Base-by-base conservation (phyloP, 2,329 filamentous ascomycete genomes). In the Peltaster fructicola region DNA sequence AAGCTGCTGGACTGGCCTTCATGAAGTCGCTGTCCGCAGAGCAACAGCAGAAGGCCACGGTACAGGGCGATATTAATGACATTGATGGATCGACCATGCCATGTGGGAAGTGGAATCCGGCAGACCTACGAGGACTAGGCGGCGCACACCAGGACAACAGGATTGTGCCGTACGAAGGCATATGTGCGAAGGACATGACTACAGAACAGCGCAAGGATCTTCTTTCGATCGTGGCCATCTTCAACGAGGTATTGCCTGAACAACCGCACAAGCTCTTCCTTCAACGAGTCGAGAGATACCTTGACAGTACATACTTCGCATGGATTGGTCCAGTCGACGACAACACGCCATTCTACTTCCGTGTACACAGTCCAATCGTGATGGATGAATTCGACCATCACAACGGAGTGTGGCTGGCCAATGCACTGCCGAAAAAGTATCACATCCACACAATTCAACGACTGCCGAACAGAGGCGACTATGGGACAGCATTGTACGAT, bases 301-400 rank as follows among this genome's bases (percentile, higher is more conserved):
- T 73, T 27, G 39, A 51, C 12, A 72, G 82, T 53, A 82, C 75
- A 5, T 75, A 77, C 41, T 82, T 79, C 42, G 66, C 63, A 39
- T 84, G 77, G 74, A 80, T 82, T 29, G 77, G 77, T 4, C 68
- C 65, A 0, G 74, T 56, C 32, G 65, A 59, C 0, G 59, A 77
- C 24, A 50, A 63, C 0, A 73, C 81, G 41, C 57, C 76, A 0
- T 84, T 78, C 39, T 84, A 82, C 47, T 84, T 71, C 41, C 63
- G 78, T 0, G 61, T 84, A 4, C 76, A 84, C 50, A 79, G 69
- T 34, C 75, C 75, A 0, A 73, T 82, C 0, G 55, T 79, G 0
- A 54, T 82, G 5, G 54, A 73, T 25, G 77, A 84, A 55, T 77
- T 84, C 40, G 77, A 84, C 38, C 74, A 81, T 40, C 77, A 84